Evolutionary conservation across 495 filamentous ascomycete species (phyloP), one percentile per base, ranked within the genome.

Genomic region (Podospora australis): DNA sequence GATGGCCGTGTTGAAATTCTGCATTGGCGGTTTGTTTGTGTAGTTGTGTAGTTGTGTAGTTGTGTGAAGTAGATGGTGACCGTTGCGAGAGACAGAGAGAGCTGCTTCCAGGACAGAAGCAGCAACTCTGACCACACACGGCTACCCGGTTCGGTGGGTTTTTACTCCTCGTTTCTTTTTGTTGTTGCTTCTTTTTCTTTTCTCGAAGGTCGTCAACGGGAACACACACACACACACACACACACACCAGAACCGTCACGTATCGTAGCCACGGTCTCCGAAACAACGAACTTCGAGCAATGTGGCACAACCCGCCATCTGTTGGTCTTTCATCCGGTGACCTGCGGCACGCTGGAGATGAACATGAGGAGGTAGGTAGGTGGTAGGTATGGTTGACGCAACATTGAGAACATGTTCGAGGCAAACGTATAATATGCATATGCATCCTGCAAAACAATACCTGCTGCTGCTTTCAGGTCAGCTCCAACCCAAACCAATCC

Each of bases 351-450:
- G 14, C n/a, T n/a, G n/a, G n/a, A n/a, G n/a, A n/a, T 36, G 32
- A 14, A 14, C 30, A 13, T 6, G 6, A 14, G 30, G 30, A 14
- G 6, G 9, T 10, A 14, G 30, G 32, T n/a, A 17, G n/a, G 32
- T 16, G 11, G n/a, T 24, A 43, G 22, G 22, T 23, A 43, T 43
- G 40, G 40, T 43, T 43, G 40, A 43, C 40, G 40, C 40, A 43
- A 43, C 20, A 43, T 43, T 43, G 40, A 43, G 40, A 26, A 14
- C 40, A 43, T 43, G 40, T 11, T n/a, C 40, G 23, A 43, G 40
- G 38, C 32, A 36, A 36, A 36, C 32, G 4, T 17, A n/a, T 36
- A 8, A 20, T 40, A 23, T 40, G 38, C 21, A 23, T 30, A 30
- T 40, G 21, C 21, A 23, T 40, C 38, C 21, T 40, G 38, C 21